Evolutionary conservation across 225 moss, liverwort and hornwort genomes (phyloP), one percentile per base, ranked within the genome.

Genomic region (Physcomitrium patens): DNA sequence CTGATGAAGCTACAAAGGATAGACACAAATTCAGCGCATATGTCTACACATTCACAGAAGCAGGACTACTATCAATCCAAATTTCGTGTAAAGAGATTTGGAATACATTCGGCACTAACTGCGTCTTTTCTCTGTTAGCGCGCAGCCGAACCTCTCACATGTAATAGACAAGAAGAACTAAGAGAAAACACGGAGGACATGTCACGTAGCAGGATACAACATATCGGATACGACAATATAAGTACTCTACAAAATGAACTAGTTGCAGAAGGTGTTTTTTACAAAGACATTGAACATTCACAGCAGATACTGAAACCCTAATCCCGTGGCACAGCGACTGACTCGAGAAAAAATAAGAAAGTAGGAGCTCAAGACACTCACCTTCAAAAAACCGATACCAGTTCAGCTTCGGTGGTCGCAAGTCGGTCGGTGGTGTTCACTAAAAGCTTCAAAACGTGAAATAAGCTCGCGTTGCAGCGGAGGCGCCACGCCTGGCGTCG

Each of bases 221-320:
- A 9, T 37, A 37, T 37, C 31, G 31, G 7, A 37, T 37, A 37
- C 4, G 31, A 37, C 31, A 7, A 37, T 37, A 4, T 37, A 7
- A 37, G 7, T 4, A 37, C 31, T 37, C 31, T 37, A 37, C 2
- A 37, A 37, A 37, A 37, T 37, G 7, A 4, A 37, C 12, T 3
- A 49, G 12, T 5, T 11, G 12, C 2, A 49, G 15, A 65, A 65
- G 31, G 23, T 5, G n/a, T n/a, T n/a, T 14, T 16, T 50, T 18
- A 1, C 6, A 14, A 23, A 12, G 18, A 44, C 15, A 10, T 12
- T 23, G 70, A 57, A 56, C 26, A 41, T 64, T 57, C 57, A 70
- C 63, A 54, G 17, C 28, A 31, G 4, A 74, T 20, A 27, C 14
- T 8, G 18, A 55, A 79, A 80, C 70, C 80, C 80, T 80, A 70